Evolutionary conservation across 73 alveolate species (phyloP).

Genomic region (Effrenium voratum): DNA sequence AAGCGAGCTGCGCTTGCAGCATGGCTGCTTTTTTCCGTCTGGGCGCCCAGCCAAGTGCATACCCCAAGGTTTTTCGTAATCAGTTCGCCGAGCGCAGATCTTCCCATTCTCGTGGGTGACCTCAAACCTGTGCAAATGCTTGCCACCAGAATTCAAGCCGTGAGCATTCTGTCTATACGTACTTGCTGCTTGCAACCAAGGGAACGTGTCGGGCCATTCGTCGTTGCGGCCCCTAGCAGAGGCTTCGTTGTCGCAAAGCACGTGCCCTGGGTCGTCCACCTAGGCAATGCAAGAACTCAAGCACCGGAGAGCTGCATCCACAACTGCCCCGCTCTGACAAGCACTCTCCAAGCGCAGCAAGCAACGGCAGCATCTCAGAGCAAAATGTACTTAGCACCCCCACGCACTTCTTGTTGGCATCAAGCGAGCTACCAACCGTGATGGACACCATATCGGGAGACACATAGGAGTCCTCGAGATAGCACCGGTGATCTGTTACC

Average conservation of each 20-base stretch:
- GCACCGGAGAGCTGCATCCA: neutral
- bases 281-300: neutral
- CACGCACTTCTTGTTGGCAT: neutral
- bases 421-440: neutral
- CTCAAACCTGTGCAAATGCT: neutral
- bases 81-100: neutral
- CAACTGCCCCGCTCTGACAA: too few species aligned
- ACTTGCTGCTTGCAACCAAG: too few species aligned
- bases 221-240: neutral
- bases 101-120: constrained; percentile 22
- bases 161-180: too few species aligned
- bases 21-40: too few species aligned
- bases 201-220: neutral
- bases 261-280: constrained; percentile 1
- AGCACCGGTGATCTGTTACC: too few species aligned
- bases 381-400: neutral
- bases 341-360: too few species aligned
- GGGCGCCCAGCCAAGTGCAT: neutral
- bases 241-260: neutral
- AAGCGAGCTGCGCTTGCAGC: too few species aligned
- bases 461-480: neutral
- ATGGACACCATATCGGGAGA: neutral
- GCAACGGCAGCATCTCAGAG: neutral
- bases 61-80: constrained; percentile 11
- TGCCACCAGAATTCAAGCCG: too few species aligned